Percentiles rank a stretch among this genome's conserved stretches.
phyloP scores from a whole-genome alignment of 2,329 filamentous ascomycete genomes.

The Mariannaea sp. region DNA sequence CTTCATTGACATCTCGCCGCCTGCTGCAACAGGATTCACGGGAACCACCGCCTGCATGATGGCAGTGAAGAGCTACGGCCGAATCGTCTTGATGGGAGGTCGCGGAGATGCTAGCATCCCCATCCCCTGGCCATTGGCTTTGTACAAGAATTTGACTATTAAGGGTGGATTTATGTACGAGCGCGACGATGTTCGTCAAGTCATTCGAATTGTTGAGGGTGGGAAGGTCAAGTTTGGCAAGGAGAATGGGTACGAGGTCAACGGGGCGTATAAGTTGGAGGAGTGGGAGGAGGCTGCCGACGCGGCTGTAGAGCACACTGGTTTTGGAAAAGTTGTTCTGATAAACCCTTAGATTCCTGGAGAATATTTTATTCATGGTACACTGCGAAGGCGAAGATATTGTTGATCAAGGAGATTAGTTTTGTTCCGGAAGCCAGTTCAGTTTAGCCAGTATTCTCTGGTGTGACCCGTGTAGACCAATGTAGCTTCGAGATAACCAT shows the following conservation, averaged over 20 bases:
- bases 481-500: no score
- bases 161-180: constrained; percentile 50
- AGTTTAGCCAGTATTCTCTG: no score
- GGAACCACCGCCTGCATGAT: constrained; percentile 47
- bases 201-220: constrained; percentile 22
- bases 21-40: constrained; percentile 41
- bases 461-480: no score
- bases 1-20: constrained; percentile 53
- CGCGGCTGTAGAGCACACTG: constrained; percentile 17
- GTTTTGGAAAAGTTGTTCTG: constrained; percentile 21
- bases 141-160: constrained; percentile 44
- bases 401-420: no score
- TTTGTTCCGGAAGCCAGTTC: no score
- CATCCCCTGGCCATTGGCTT: constrained; percentile 19
- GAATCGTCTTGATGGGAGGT: constrained; percentile 32
- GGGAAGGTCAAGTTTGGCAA: constrained; percentile 22
- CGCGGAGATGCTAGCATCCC: constrained; percentile 40
- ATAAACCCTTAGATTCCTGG: constrained; percentile 13
- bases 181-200: constrained; percentile 21
- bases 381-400: neutral
- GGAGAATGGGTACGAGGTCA: constrained; percentile 23
- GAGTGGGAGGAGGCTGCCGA: constrained; percentile 27
- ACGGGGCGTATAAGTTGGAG: constrained; percentile 17
- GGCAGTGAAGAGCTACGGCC: constrained; percentile 40
- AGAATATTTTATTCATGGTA: neutral